phyloP scores from a whole-genome alignment of 345 rosid species.

The Geranium rotundifolium region DNA sequence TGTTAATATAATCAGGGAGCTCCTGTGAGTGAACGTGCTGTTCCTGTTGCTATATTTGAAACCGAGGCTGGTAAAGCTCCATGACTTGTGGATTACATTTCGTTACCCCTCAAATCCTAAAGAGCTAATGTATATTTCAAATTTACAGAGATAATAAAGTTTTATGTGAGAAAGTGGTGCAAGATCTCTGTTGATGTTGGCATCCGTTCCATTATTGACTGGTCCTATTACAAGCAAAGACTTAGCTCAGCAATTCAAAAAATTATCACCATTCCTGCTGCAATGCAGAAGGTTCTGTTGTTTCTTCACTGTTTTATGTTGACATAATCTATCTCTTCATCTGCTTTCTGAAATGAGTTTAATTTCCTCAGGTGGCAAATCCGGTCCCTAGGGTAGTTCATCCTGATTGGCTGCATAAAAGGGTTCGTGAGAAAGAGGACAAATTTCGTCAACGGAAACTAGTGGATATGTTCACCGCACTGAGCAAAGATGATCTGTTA shows the following conservation, averaged over 20 bases:
- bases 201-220: slow-evolving; percentile 79
- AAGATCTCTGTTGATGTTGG: slow-evolving; percentile 59
- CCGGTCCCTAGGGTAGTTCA: slow-evolving; percentile 95
- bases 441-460: slow-evolving; percentile 78
- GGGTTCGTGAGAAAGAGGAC: slow-evolving; percentile 88
- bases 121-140: slow-evolving; percentile 11
- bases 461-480: slow-evolving; percentile 46
- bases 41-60: slow-evolving; percentile 96
- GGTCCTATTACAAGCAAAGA: slow-evolving; percentile 93
- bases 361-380: slow-evolving; percentile 57
- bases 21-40: slow-evolving; percentile 97
- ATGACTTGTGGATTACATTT: slow-evolving; percentile 6
- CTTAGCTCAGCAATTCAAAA: slow-evolving; percentile 90
- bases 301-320: slow-evolving; percentile 9
- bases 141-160: slow-evolving; percentile 58
- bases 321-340: slow-evolving; percentile 8
- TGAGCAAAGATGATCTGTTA: slow-evolving; percentile 23
- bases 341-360: slow-evolving; percentile 13
- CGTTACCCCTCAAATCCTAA: slow-evolving; percentile 11
- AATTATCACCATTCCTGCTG: slow-evolving; percentile 93
- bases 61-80: slow-evolving; percentile 50
- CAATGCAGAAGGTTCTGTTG: slow-evolving; percentile 86
- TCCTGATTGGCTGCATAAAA: slow-evolving; percentile 97
- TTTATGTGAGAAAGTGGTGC: slow-evolving; percentile 86
- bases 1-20: slow-evolving; percentile 55